Percentiles rank a stretch among this genome's conserved stretches.
phyloP scores from a whole-genome alignment of 805 yeast species.

The Cyberlindnera xylosilytica region DNA sequence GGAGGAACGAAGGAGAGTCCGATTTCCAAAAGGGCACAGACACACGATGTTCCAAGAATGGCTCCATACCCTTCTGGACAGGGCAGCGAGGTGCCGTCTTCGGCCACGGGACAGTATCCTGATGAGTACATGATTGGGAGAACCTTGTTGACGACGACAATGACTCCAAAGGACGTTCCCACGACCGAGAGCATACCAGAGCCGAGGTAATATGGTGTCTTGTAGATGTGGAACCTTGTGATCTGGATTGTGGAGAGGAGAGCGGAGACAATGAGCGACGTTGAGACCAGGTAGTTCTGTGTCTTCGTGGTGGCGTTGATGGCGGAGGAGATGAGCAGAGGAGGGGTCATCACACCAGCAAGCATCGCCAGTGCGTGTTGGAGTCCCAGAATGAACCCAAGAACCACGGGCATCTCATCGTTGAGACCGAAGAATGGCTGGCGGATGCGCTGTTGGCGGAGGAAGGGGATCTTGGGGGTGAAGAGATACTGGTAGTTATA shows the following conservation, averaged over 20 bases:
- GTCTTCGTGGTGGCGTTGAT: constrained; percentile 55
- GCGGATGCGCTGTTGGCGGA: constrained; percentile 38
- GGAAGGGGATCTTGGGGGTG: constrained; percentile 76
- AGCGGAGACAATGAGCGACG: constrained; percentile 68
- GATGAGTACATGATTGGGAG: constrained; percentile 74
- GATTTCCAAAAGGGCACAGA: constrained; percentile 74
- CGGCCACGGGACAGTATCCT: constrained; percentile 63
- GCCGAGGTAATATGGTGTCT: constrained; percentile 78
- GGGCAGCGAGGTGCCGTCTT: constrained; percentile 65
- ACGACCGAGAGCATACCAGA: constrained; percentile 87
- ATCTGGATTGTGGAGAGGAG: constrained; percentile 72
- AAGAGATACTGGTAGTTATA: constrained; percentile 79
- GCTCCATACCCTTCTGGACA: constrained; percentile 92
- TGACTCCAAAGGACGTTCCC: constrained; percentile 88
- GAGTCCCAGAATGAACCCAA: constrained; percentile 76
- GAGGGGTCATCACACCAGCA: constrained; percentile 88
- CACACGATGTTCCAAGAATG: constrained; percentile 70
- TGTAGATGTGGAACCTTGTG: constrained; percentile 73
- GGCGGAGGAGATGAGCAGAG: constrained; percentile 61
- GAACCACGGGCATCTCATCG: constrained; percentile 72
- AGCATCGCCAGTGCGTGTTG: constrained; percentile 90
- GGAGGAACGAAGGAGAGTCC: constrained; percentile 77
- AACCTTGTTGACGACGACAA: constrained; percentile 73
- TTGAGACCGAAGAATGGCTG: constrained; percentile 84
- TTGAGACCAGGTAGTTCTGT: constrained; percentile 68